Percentiles rank a stretch among this genome's conserved stretches.
phyloP scores from a whole-genome alignment of 169 alveolate genomes.

The Eimeria acervulina region DNA sequence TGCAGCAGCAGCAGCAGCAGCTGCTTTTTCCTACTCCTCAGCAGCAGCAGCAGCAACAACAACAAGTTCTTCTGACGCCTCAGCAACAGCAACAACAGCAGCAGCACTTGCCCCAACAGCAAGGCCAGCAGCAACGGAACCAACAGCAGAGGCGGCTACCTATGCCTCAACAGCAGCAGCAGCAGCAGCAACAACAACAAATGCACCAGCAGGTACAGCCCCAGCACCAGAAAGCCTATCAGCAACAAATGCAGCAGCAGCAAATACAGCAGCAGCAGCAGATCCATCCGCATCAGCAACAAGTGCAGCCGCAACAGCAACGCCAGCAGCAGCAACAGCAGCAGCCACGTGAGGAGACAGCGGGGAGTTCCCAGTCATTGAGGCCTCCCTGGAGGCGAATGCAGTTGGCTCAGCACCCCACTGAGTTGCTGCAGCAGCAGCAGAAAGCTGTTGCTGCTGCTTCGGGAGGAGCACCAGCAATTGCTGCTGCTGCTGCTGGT shows the following conservation, averaged over 20 bases:
- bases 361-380: background rate
- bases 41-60: background rate
- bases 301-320: background rate
- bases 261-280: too few relatives aligned
- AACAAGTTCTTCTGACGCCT: background rate
- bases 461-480: background rate
- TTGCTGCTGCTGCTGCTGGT: slow-evolving; percentile 41
- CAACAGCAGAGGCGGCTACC: slow-evolving; percentile 16
- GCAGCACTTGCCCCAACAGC: background rate
- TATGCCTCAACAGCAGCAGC: background rate
- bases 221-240: too few relatives aligned
- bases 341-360: slow-evolving; percentile 28
- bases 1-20: slow-evolving; percentile 28
- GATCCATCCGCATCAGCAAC: background rate
- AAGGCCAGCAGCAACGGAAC: background rate
- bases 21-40: background rate
- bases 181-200: background rate
- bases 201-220: too few relatives aligned
- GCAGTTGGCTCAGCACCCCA: background rate
- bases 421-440: slow-evolving; percentile 21
- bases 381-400: background rate
- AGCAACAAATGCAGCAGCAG: too few relatives aligned
- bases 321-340: slow-evolving; percentile 20
- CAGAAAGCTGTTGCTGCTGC: background rate
- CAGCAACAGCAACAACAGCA: background rate